Evolutionary conservation across 192 early-diverging fungal genomes (phyloP), one percentile per base, ranked within the genome.

Genomic region (Dispira parvispora): DNA sequence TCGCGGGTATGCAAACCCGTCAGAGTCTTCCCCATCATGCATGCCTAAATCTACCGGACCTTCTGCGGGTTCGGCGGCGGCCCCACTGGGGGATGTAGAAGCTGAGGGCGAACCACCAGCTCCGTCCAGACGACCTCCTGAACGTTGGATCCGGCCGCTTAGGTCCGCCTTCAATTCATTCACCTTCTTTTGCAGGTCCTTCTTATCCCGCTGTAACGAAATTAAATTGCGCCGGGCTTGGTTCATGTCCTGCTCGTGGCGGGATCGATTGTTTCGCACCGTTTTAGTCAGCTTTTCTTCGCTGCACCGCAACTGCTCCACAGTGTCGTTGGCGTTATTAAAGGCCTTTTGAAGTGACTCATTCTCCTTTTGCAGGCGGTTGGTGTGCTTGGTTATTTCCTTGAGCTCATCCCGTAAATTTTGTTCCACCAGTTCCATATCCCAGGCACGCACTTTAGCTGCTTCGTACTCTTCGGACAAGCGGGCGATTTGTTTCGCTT

Each of bases 161-260:
- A 81, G 70, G 50, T 80, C 77, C 23, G 65, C 71, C 16, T 71
- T 80, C 54, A 88, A 70, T 12, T 82, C 77, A 18, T 87, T 82
- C 11, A 80, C 75, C 44, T 78, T 73, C 47, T 78, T 78, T 2
- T 64, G 10, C 9, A 87, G 64, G 18, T 78, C 70, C 9, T 67
- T 55, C 55, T 82, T 84, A 27, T 89, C 85, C 58, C 81, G 76
- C 62, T 85, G 81, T 14, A 86, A 56, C 8, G 68, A 65, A 28
- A 73, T 72, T 23, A 67, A 52, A 45, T 74, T 78, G 32, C 78
- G 82, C 12, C 84, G 80, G 68, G 81, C 65, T 21, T 67, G 62
- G 0, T 68, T 27, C 62, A 84, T 77, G 14, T 86, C 84, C 52
- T 86, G 79, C 58, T 88, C 86, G 44, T 79, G 80, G 20, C 80